phyloP scores from a whole-genome alignment of 202 grass and related monocot genomes.

The Zizania palustris region DNA sequence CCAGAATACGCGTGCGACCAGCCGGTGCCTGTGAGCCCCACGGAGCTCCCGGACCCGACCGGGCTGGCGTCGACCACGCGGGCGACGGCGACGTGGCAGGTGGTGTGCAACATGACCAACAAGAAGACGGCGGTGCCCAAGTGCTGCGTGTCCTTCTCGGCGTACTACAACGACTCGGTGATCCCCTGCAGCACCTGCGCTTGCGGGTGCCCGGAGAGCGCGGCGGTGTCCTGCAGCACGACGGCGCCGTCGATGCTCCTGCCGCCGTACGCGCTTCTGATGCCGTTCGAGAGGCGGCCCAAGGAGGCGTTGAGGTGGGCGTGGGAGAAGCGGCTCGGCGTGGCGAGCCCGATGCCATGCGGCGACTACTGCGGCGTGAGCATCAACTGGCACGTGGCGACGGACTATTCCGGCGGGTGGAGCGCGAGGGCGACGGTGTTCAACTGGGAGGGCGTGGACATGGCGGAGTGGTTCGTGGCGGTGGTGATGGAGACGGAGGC shows the following conservation, averaged over 20 bases:
- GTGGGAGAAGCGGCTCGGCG: conserved; percentile 39
- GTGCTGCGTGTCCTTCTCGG: conserved; percentile 85
- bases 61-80: conserved; percentile 54
- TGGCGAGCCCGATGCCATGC: conserved; percentile 62
- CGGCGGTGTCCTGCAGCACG: conserved; percentile 46
- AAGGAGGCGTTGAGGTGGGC: conserved; percentile 52
- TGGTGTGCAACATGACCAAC: conserved; percentile 65
- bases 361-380: conserved; percentile 72
- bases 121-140: not conserved
- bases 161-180: conserved; percentile 79
- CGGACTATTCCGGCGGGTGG: conserved; percentile 47
- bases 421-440: conserved; percentile 67
- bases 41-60: conserved; percentile 59
- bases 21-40: conserved; percentile 53
- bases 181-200: conserved; percentile 81
- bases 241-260: conserved; percentile 55
- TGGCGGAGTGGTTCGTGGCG: conserved; percentile 64
- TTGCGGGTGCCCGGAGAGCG: conserved; percentile 54
- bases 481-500: conserved; percentile 47
- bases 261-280: conserved; percentile 65
- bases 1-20: conserved; percentile 58
- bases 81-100: conserved; percentile 71
- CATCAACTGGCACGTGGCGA: conserved; percentile 83
- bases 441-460: conserved; percentile 57
- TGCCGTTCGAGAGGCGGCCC: conserved; percentile 62